Percentiles rank a stretch among this genome's conserved stretches.
phyloP scores from a whole-genome alignment of 306 rosid genomes.

The Acacia acuminata region DNA sequence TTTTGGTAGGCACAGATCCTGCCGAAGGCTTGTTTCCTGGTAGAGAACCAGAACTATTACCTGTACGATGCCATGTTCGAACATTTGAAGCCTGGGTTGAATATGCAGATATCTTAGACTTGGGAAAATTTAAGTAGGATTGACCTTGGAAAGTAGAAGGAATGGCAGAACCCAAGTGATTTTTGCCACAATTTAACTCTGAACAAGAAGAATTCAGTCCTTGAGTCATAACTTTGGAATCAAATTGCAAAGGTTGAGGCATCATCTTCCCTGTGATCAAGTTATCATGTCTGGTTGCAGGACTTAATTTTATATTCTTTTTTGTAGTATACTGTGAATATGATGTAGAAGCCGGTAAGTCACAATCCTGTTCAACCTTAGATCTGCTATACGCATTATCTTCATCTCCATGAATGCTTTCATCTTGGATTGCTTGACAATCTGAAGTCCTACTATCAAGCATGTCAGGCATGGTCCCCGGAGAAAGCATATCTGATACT shows the following conservation, averaged over 20 bases:
- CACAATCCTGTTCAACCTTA: conserved; percentile 43
- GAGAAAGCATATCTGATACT: conserved; percentile 42
- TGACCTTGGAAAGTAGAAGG: conserved; percentile 3
- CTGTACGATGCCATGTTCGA: conserved; percentile 62
- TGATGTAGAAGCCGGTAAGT: conserved; percentile 31
- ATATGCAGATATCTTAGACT: conserved; percentile 39
- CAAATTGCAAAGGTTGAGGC: conserved; percentile 46
- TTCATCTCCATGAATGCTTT: conserved; percentile 44
- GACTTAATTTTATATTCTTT: conserved; percentile 35
- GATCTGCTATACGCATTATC: conserved; percentile 38
- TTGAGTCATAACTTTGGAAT: conserved; percentile 43
- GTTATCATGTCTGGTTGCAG: conserved; percentile 36
- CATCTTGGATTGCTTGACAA: conserved; percentile 34
- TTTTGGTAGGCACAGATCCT: conserved; percentile 48
- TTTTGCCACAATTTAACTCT: conserved; percentile 49
- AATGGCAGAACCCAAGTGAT: conserved; percentile 39
- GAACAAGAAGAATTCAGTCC: conserved; percentile 30
- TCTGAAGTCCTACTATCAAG: conserved; percentile 34
- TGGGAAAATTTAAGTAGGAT: conserved; percentile 27
- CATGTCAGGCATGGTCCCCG: conserved; percentile 45
- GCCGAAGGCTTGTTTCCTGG: conserved; percentile 38
- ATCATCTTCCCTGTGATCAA: conserved; percentile 38
- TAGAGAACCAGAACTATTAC: conserved; percentile 27
- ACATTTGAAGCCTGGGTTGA: conserved; percentile 42
- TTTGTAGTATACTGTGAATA: conserved; percentile 33